phyloP scores from a whole-genome alignment of 148 eudicot species.

The Amaranthus cruentus region DNA sequence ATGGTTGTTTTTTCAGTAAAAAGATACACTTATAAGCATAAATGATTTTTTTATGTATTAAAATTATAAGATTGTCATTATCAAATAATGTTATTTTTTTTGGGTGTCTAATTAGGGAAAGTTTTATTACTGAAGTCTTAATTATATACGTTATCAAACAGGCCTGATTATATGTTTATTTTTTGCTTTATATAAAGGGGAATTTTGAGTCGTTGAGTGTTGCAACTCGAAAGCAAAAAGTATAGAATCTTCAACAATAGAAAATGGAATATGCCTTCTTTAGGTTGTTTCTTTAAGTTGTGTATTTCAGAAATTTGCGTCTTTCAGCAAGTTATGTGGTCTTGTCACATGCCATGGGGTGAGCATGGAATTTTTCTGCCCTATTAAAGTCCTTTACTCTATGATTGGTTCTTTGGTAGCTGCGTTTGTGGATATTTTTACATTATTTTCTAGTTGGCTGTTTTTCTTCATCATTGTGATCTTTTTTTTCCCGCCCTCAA shows the following conservation, averaged over 20 bases:
- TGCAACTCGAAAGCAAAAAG: constrained; percentile 17
- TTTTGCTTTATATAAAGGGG: background rate
- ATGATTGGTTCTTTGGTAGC: background rate
- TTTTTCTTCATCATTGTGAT: background rate
- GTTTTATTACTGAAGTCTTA: background rate
- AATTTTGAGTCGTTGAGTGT: constrained; percentile 18
- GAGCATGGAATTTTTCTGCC: constrained; percentile 7
- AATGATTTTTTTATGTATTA: background rate
- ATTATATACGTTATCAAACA: background rate
- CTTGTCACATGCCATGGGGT: constrained; percentile 18
- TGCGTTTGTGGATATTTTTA: background rate
- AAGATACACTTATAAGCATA: background rate
- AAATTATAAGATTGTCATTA: constrained; percentile 13
- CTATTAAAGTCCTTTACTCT: background rate
- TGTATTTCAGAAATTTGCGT: background rate
- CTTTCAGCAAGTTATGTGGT: constrained; percentile 1
- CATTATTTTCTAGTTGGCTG: background rate
- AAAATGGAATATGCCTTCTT: constrained; percentile 29
- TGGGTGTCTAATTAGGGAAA: background rate
- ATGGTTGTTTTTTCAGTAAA: background rate
- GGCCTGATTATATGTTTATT: background rate
- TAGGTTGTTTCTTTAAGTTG: background rate
- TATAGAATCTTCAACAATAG: constrained; percentile 15
- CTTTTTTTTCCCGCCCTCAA: too few species aligned
- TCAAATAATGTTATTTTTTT: constrained; percentile 6